Evolutionary conservation across 2,329 filamentous ascomycete genomes (phyloP).

Genomic region (Emericellopsis cladophorae): DNA sequence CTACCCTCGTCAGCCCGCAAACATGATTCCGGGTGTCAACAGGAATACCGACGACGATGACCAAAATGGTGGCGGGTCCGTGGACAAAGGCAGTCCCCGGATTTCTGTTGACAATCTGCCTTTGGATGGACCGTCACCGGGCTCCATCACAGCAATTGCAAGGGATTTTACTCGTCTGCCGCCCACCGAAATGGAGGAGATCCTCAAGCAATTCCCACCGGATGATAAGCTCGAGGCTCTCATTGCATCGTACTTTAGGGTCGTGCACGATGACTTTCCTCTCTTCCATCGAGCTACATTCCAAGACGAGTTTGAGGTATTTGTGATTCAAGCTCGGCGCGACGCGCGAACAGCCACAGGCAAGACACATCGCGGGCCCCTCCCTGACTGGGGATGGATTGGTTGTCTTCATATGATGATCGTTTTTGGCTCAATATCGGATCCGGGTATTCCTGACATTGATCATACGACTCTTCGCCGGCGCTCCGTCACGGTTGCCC

Average conservation of each 20-base stretch:
- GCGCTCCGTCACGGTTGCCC: slow-evolving; percentile 10
- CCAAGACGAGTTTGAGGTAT: slow-evolving; percentile 18
- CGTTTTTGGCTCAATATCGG: slow-evolving; percentile 19
- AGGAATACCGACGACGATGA: slow-evolving; percentile 6
- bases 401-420: slow-evolving; percentile 23
- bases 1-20: no score
- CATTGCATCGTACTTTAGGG: slow-evolving; percentile 20
- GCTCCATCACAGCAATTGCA: slow-evolving; percentile 12
- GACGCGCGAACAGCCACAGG: not conserved
- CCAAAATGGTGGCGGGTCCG: slow-evolving; percentile 1
- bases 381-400: slow-evolving; percentile 18
- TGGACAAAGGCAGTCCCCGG: not conserved
- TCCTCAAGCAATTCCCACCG: slow-evolving; percentile 12
- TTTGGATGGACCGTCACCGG: slow-evolving; percentile 8
- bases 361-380: slow-evolving; percentile 3
- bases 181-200: slow-evolving; percentile 13
- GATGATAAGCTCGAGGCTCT: slow-evolving; percentile 14
- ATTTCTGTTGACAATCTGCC: not conserved
- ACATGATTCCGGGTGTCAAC: not conserved
- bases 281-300: slow-evolving; percentile 21
- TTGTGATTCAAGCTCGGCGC: slow-evolving; percentile 9
- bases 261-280: slow-evolving; percentile 20
- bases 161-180: slow-evolving; percentile 14
- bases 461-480: slow-evolving; percentile 13
- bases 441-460: slow-evolving; percentile 9